Conservation (phyloP, 2,329 filamentous ascomycete genomes). For the Colletotrichum viniferum region DNA sequence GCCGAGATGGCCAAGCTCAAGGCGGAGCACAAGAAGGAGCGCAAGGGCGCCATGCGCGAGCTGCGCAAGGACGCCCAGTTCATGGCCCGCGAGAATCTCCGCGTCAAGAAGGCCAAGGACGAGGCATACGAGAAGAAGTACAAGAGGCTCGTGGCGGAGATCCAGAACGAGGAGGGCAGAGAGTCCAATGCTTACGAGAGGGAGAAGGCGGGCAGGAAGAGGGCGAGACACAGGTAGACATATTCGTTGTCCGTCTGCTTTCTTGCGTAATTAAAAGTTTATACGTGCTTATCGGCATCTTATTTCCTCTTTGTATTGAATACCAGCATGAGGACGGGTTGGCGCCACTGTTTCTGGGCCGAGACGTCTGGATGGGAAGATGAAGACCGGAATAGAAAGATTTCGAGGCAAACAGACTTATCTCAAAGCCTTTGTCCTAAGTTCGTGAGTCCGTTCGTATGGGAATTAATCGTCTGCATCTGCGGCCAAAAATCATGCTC, state of each 20-base stretch:
- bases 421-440: not conserved
- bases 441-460: not conserved
- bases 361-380: not conserved
- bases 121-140: slow-evolving; percentile 96
- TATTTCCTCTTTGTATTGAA: slow-evolving; percentile 14
- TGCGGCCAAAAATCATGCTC: not conserved
- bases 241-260: not conserved
- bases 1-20: slow-evolving; percentile 83
- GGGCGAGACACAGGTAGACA: slow-evolving; percentile 46
- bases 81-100: slow-evolving; percentile 86
- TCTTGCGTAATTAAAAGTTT: slow-evolving; percentile 4
- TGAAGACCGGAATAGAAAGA: not conserved
- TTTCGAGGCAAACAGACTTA: not conserved
- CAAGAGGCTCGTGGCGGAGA: slow-evolving; percentile 88
- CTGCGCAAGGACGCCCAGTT: slow-evolving; percentile 95
- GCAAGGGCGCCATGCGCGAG: slow-evolving; percentile 93
- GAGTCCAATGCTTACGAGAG: slow-evolving; percentile 89
- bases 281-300: slow-evolving; percentile 1
- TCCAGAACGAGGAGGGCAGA: slow-evolving; percentile 89
- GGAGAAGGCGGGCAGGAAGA: slow-evolving; percentile 78
- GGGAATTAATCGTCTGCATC: not conserved
- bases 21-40: slow-evolving; percentile 92
- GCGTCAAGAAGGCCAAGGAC: slow-evolving; percentile 92
- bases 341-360: not conserved
- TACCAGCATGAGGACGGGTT: slow-evolving; percentile 3